These are phyloP conservation scores for Vishniacozyma victoriae DNA, from an alignment of 768 basidiomycete genomes.

Conservation along the genomic window DNA sequence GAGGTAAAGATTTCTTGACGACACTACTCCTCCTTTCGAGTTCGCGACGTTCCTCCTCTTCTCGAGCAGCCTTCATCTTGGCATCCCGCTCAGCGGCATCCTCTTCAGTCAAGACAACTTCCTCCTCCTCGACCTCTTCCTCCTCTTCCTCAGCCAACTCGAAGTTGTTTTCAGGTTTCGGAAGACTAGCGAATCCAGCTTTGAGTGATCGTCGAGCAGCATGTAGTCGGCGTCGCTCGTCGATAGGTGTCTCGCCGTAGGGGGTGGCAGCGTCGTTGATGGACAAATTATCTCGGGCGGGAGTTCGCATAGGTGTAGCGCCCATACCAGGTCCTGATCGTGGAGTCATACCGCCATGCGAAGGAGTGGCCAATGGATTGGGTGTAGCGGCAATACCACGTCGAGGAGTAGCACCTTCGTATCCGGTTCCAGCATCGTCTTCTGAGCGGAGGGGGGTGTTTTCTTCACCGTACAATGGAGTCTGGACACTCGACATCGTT, in stretches of 20 bases:
- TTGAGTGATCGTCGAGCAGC: slow-evolving; percentile 70
- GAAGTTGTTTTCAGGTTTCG: slow-evolving; percentile 94
- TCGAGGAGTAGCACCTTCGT: slow-evolving; percentile 89
- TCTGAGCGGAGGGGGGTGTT: slow-evolving; percentile 84
- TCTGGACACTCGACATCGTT: slow-evolving; percentile 86
- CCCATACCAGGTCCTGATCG: slow-evolving; percentile 46
- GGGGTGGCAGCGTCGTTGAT: slow-evolving; percentile 69
- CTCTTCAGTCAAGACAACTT: slow-evolving; percentile 57
- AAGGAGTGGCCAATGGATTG: slow-evolving; percentile 87
- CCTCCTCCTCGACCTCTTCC: slow-evolving; percentile 52
- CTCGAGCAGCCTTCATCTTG: slow-evolving; percentile 57
- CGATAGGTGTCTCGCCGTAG: slow-evolving; percentile 67
- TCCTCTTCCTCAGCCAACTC: slow-evolving; percentile 88
- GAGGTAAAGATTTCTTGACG: slow-evolving; percentile 75
- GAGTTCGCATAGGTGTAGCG: slow-evolving; percentile 86
- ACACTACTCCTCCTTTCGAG: slow-evolving; percentile 75
- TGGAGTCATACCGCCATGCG: slow-evolving; percentile 57
- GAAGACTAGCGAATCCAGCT: slow-evolving; percentile 73
- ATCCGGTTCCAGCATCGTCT: slow-evolving; percentile 78
- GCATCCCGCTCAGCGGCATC: slow-evolving; percentile 92
- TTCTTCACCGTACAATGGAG: slow-evolving; percentile 91
- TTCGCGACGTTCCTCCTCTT: slow-evolving; percentile 70
- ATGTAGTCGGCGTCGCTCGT: slow-evolving; percentile 59
- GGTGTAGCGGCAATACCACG: slow-evolving; percentile 88
- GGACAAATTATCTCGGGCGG: slow-evolving; percentile 80